phyloP scores from a whole-genome alignment of 139 green algal species.

The Tetratostichococcus sp. region DNA sequence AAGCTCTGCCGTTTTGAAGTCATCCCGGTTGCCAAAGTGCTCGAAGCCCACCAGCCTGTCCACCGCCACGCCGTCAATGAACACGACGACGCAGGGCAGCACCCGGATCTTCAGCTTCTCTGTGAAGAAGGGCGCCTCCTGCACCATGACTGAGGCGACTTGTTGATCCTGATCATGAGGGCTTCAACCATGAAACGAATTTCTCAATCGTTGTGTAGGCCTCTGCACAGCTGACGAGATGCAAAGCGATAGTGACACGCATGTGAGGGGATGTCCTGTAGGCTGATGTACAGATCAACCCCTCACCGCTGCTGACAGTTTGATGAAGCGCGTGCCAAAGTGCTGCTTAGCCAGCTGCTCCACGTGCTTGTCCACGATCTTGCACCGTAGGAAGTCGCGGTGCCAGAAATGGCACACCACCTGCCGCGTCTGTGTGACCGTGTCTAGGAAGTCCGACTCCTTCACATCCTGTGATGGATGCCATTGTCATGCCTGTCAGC shows the following conservation, averaged over 20 bases:
- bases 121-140: slow-evolving; percentile 91
- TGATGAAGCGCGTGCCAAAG: slow-evolving; percentile 91
- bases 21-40: slow-evolving; percentile 71
- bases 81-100: slow-evolving; percentile 83
- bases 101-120: slow-evolving; percentile 87
- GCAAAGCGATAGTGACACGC: no score
- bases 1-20: slow-evolving; percentile 26
- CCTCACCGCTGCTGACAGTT: slow-evolving; percentile 72
- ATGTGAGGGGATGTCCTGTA: no score
- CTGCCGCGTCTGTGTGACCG: slow-evolving; percentile 73
- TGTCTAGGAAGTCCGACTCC: slow-evolving; percentile 89
- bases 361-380: slow-evolving; percentile 95
- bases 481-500: no score
- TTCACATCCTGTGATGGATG: slow-evolving; percentile 58
- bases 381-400: slow-evolving; percentile 92
- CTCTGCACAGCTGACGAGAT: no score
- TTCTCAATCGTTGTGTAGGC: no score
- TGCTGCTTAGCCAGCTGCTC: slow-evolving; percentile 61
- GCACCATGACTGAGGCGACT: no score
- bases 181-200: no score
- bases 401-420: slow-evolving; percentile 94
- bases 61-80: slow-evolving; percentile 69
- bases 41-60: slow-evolving; percentile 87
- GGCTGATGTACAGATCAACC: no score
- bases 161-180: no score